phyloP scores from a whole-genome alignment of 441 rosid species.

The Bocquillonia castaneifolia region DNA sequence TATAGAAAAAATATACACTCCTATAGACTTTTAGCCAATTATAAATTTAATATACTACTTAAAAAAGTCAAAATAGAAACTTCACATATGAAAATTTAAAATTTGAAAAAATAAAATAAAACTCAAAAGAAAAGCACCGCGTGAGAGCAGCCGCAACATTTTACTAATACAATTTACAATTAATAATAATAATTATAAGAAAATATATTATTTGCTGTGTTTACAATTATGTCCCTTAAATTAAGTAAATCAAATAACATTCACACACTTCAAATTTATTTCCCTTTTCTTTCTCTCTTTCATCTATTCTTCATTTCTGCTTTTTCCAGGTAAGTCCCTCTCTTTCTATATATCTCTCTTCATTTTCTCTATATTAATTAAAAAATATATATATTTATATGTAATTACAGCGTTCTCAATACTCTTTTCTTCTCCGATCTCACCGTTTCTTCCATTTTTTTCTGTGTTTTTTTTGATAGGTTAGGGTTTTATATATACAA shows the following conservation, averaged over 20 bases:
- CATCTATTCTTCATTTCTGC: neutral
- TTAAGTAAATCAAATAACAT: too few species aligned
- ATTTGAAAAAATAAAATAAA: neutral
- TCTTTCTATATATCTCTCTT: neutral
- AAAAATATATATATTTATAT: neutral
- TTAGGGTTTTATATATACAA: constrained; percentile 11
- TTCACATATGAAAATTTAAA: neutral
- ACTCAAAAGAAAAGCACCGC: constrained; percentile 1
- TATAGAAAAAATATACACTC: too few species aligned
- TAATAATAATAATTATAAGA: too few species aligned
- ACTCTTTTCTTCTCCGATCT: constrained; percentile 1
- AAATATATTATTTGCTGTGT: too few species aligned
- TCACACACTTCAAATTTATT: too few species aligned
- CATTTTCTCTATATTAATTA: neutral
- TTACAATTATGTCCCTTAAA: too few species aligned
- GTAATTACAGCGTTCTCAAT: too few species aligned
- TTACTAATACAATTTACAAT: too few species aligned
- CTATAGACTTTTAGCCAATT: too few species aligned
- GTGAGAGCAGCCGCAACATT: constrained; percentile 11
- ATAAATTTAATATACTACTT: too few species aligned
- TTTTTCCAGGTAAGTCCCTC: constrained; percentile 4
- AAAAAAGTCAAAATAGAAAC: constrained; percentile 5
- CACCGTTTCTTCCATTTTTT: neutral
- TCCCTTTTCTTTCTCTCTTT: constrained; percentile 8
- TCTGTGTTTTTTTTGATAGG: constrained; percentile 5